These are phyloP conservation scores for Chlorella vulgaris DNA, from an alignment of 139 green algal genomes.

Conservation along the genomic window DNA sequence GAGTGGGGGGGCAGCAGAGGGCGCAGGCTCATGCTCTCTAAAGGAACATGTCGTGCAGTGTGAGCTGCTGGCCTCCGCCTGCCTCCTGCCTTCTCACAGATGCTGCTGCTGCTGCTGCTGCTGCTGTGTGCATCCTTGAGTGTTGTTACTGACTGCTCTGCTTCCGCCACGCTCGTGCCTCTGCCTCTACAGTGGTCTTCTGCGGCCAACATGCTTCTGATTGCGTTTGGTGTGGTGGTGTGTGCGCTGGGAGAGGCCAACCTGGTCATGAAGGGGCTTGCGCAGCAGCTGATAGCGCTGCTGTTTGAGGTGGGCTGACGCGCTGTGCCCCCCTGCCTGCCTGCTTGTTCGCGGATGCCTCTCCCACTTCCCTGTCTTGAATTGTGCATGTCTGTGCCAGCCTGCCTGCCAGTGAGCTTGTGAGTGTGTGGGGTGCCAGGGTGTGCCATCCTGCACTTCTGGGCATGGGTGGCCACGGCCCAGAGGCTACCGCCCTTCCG, in stretches of 20 bases:
- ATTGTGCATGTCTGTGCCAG: too few species aligned
- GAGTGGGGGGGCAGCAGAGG: too few species aligned
- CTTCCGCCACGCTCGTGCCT: background rate
- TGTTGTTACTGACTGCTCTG: too few species aligned
- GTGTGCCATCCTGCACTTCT: too few species aligned
- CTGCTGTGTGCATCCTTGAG: too few species aligned
- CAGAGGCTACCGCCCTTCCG: too few species aligned
- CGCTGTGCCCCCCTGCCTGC: background rate
- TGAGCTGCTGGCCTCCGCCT: background rate
- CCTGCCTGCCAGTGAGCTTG: too few species aligned
- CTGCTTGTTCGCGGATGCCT: too few species aligned
- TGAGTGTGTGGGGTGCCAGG: too few species aligned
- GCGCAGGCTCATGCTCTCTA: too few species aligned
- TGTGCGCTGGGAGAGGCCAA: constrained; percentile 86
- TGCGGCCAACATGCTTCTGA: constrained; percentile 88
- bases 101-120: background rate
- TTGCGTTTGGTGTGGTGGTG: constrained; percentile 88
- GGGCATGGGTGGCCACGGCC: too few species aligned
- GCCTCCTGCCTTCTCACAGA: background rate
- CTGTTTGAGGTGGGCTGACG: constrained; percentile 38
- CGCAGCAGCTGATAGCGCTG: constrained; percentile 86
- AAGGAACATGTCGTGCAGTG: background rate
- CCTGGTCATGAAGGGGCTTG: constrained; percentile 85
- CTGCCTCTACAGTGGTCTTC: background rate
- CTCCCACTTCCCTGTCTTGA: too few species aligned